These are phyloP conservation scores for Aspergillus candidus DNA, from an alignment of 2,329 filamentous ascomycete genomes.

Conservation along the genomic window DNA sequence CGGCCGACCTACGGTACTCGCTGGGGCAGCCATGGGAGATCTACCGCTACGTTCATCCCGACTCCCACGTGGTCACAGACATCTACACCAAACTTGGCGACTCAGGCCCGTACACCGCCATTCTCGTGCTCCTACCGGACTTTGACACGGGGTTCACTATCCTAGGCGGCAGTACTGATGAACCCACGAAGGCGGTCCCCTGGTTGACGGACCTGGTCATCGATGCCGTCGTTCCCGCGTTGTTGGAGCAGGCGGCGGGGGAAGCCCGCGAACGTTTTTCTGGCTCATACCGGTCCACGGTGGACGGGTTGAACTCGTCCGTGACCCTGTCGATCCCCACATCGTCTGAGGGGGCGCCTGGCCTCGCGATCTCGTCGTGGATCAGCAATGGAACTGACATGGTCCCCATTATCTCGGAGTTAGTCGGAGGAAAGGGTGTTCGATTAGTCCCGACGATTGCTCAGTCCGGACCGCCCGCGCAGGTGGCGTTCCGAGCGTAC, in stretches of 20 bases:
- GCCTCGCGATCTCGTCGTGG: conserved; percentile 23
- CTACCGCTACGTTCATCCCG: conserved; percentile 27
- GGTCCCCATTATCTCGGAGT: conserved; percentile 3
- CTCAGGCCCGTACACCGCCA: conserved; percentile 34
- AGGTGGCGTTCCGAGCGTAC: conserved; percentile 17
- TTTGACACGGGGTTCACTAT: conserved; percentile 40
- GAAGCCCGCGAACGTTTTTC: conserved; percentile 24
- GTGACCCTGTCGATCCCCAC: conserved; percentile 18
- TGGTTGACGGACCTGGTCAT: conserved; percentile 23
- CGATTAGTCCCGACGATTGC: conserved; percentile 18
- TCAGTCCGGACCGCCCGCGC: conserved; percentile 3
- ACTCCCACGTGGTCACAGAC: conserved; percentile 18
- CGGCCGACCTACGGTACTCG: conserved; percentile 35
- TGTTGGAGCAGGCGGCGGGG: conserved; percentile 24
- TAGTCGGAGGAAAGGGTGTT: conserved; percentile 4
- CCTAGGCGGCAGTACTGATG: conserved; percentile 29
- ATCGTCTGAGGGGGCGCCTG: conserved; percentile 9
- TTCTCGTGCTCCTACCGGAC: conserved; percentile 40
- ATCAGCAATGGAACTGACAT: conserved; percentile 28
- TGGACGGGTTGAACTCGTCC: conserved; percentile 19
- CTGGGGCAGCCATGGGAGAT: conserved; percentile 41
- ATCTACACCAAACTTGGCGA: conserved; percentile 42
- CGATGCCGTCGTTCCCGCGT: conserved; percentile 25
- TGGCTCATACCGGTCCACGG: conserved; percentile 23
- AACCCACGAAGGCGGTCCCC: neutral